Evolutionary conservation across 1,284 basidiomycete genomes (phyloP), one percentile per base, ranked within the genome.

Genomic region (Cryptococcus sp.): DNA sequence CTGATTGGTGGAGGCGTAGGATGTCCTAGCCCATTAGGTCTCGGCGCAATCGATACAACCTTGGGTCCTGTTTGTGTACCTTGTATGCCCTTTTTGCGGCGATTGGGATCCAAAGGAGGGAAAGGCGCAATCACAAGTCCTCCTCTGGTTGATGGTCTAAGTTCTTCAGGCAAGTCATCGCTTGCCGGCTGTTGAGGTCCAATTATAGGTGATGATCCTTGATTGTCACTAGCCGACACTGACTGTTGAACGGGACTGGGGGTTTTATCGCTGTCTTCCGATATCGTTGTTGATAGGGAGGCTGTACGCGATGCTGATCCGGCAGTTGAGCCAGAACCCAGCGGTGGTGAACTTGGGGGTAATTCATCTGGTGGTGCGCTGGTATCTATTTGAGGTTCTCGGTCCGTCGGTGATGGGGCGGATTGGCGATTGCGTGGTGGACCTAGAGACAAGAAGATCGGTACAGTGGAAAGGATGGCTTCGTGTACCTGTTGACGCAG

Each of bases 71-170:
- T n/a, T 11, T 28, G 28, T 4, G 28, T 11, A 28, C 36, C 36
- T 4, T 4, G 7, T 5, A 39, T 39, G 7, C 36, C 81, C 51
- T 79, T 78, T 52, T 79, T 78, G 62, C 51, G 79, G 78, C 59
- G 77, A 73, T 46, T 77, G 70, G 59, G 61, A 34, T 73, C 61
- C n/a, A 73, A 80, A 21, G 83, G 81, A 11, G 85, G 84, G 65
- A 92, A 92, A 1, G 90, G 88, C 4, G 88, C 82, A 11, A 92
- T 75, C 59, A 84, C 85, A 16, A 90, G 76, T 24, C 88, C 87
- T 2, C 87, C 87, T 0, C 52, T 56, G 7, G 76, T 76, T 1
- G 69, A 71, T 0, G 75, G 72, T 37, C 53, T 56, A 4, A 67
- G 50, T 11, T 69, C 63, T 19, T 57, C 53, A 2, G 78, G 14